Conservation (phyloP, 371 early-diverging fungal species). For the Rhizopus delemar region DNA sequence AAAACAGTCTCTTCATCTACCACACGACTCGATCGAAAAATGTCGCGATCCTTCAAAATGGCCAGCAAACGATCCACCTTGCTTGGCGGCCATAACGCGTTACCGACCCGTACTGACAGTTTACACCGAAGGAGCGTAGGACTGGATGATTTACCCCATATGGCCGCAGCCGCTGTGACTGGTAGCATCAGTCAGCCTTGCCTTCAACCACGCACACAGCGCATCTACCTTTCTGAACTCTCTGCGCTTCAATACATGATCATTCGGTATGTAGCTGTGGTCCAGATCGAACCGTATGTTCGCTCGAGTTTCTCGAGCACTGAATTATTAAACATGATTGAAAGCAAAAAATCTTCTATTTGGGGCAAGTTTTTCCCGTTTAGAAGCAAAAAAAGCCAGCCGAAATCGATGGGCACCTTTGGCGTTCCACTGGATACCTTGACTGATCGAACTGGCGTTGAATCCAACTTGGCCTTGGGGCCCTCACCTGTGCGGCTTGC, state of each 20-base stretch:
- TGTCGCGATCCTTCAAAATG: conserved; percentile 62
- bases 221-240: conserved; percentile 75
- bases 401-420: conserved; percentile 63
- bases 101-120: conserved; percentile 38
- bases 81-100: conserved; percentile 27
- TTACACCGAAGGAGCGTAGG: conserved; percentile 32
- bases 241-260: conserved; percentile 84
- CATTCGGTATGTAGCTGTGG: conserved; percentile 84
- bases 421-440: conserved; percentile 47
- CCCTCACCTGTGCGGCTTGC: conserved; percentile 80
- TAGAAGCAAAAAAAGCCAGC: conserved; percentile 44
- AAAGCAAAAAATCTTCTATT: conserved; percentile 67
- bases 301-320: conserved; percentile 61
- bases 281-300: conserved; percentile 74
- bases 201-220: conserved; percentile 21
- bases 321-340: conserved; percentile 72
- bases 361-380: conserved; percentile 78
- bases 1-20: conserved; percentile 45
- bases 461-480: conserved; percentile 78
- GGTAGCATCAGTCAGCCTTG: neutral
- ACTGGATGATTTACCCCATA: conserved; percentile 35
- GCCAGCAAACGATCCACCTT: conserved; percentile 56
- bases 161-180: conserved; percentile 29
- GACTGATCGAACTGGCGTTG: conserved; percentile 72
- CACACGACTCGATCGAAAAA: conserved; percentile 59